Percentiles rank a stretch among this genome's conserved stretches.
phyloP scores from a whole-genome alignment of 2,329 filamentous ascomycete species.

The Botrytis aclada region DNA sequence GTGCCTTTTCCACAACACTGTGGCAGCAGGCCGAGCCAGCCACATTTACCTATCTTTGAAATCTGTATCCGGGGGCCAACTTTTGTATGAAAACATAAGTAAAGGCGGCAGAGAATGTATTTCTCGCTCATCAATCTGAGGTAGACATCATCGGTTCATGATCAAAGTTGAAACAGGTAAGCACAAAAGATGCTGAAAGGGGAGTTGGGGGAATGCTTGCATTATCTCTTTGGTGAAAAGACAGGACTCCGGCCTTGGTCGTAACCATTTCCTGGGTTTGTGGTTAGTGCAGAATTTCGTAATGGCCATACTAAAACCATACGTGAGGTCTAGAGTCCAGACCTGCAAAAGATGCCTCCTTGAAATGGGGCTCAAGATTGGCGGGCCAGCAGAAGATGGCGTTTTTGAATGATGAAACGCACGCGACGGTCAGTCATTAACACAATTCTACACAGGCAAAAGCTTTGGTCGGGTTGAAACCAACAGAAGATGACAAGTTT shows the following conservation, averaged over 20 bases:
- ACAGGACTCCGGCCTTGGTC: conserved; percentile 1
- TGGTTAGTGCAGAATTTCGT: neutral
- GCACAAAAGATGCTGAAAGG: neutral
- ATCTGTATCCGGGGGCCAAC: neutral
- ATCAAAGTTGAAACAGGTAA: neutral
- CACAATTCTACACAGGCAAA: neutral
- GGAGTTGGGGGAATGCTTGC: neutral
- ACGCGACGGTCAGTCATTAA: neutral
- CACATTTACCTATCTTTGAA: neutral
- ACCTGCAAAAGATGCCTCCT: neutral
- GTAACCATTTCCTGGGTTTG: neutral
- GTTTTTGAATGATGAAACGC: neutral
- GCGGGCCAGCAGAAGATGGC: neutral
- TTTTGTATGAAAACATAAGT: conserved; percentile 2
- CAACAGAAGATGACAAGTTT: neutral
- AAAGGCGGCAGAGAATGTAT: neutral
- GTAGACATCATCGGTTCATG: neutral
- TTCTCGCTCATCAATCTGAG: neutral
- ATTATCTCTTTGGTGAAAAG: conserved; percentile 5
- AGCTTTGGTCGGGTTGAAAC: neutral
- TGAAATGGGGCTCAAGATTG: neutral
- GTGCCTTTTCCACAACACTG: neutral
- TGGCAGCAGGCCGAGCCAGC: conserved; percentile 2
- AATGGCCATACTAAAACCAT: neutral
- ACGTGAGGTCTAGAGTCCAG: neutral